phyloP scores from a whole-genome alignment of 192 early-diverging fungal species.

The Spinellus fusiger region DNA sequence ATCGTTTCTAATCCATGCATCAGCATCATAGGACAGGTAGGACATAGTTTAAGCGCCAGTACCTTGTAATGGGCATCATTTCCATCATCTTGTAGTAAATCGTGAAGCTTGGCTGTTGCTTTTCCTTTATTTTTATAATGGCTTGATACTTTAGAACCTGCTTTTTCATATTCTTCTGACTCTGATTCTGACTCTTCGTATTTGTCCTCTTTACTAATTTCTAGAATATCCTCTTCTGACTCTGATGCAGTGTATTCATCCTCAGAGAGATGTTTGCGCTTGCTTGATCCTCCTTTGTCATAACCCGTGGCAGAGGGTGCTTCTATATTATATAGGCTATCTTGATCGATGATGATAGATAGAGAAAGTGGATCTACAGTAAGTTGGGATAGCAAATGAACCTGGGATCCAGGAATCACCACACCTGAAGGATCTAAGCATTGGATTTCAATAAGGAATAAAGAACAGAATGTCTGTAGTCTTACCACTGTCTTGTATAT shows the following conservation, averaged over 20 bases:
- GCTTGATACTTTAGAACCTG: constrained; percentile 8
- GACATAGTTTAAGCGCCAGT: constrained; percentile 9
- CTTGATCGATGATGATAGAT: background rate
- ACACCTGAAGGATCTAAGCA: too few relatives aligned
- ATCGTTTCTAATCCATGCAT: constrained; percentile 20
- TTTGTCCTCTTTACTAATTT: constrained; percentile 6
- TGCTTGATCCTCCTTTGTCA: background rate
- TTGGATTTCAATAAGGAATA: background rate
- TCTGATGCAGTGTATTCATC: background rate
- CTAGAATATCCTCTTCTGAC: background rate
- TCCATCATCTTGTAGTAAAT: constrained; percentile 59
- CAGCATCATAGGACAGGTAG: background rate
- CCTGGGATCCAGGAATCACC: too few relatives aligned
- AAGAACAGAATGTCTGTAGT: background rate
- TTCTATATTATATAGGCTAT: background rate
- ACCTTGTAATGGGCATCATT: constrained; percentile 45
- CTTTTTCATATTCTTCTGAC: constrained; percentile 1
- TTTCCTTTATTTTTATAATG: constrained; percentile 1
- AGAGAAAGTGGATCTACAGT: background rate
- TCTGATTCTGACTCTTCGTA: constrained; percentile 21
- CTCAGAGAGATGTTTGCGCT: background rate
- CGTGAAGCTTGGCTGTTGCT: constrained; percentile 8
- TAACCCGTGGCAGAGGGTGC: background rate
- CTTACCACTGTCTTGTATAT: background rate
- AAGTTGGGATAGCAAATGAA: too few relatives aligned